phyloP scores from a whole-genome alignment of 1,284 basidiomycete genomes.

The Ceraceosorus guamensis region DNA sequence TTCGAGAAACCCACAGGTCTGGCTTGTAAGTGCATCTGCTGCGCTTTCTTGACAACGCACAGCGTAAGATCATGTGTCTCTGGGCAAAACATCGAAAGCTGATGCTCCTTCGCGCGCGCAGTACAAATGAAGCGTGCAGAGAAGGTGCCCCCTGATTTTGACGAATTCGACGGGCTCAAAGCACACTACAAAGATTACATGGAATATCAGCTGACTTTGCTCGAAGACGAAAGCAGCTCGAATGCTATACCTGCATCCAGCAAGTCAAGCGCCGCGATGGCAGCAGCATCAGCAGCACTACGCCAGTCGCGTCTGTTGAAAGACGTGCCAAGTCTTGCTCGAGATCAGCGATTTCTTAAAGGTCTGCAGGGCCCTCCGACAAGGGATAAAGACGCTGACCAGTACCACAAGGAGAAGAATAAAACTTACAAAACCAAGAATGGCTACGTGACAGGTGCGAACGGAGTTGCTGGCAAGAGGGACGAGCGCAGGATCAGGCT shows the following conservation, averaged over 20 bases:
- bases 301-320: constrained; percentile 13
- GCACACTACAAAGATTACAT: constrained; percentile 31
- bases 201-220: neutral
- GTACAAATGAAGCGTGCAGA: constrained; percentile 18
- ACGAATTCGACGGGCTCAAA: constrained; percentile 29
- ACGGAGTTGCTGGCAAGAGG: constrained; percentile 48
- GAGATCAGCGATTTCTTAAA: constrained; percentile 2
- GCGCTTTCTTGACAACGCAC: too few relatives aligned
- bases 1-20: constrained; percentile 95
- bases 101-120: neutral
- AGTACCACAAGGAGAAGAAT: constrained; percentile 20
- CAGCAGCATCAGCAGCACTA: constrained; percentile 4
- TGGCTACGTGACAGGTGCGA: neutral
- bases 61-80: too few relatives aligned
- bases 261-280: neutral
- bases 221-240: constrained; percentile 5
- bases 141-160: constrained; percentile 21
- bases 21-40: constrained; percentile 46
- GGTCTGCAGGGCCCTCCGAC: neutral
- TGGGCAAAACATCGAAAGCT: too few relatives aligned
- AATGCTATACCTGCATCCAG: neutral
- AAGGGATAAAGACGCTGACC: neutral
- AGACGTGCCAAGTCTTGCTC: constrained; percentile 22
- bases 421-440: constrained; percentile 22
- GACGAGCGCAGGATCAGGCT: constrained; percentile 67